Evolutionary conservation across 192 early-diverging fungal species (phyloP).

Genomic region (Dispira simplex): DNA sequence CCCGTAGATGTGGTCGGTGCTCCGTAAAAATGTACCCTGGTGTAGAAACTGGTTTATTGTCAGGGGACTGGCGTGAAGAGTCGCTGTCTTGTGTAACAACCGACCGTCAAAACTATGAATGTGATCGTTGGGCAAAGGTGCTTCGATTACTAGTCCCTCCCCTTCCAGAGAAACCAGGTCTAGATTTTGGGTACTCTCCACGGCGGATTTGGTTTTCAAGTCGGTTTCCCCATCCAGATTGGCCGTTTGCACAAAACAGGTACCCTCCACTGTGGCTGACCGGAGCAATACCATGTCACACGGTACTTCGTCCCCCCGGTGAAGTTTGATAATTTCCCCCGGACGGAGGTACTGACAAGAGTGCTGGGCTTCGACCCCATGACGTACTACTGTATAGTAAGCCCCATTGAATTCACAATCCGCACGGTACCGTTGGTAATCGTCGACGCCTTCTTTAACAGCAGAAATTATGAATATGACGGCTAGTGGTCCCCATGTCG

Average conservation of each 20-base stretch:
- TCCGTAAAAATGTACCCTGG: neutral
- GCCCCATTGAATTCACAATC: neutral
- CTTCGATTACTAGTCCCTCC: neutral
- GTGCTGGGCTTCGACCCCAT: neutral
- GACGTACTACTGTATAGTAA: neutral
- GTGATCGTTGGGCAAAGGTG: neutral
- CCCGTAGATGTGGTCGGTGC: neutral
- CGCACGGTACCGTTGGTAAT: neutral
- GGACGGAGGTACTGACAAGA: slow-evolving; percentile 40
- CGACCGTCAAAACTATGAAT: neutral
- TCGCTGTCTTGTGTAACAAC: neutral
- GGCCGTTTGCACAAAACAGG: slow-evolving; percentile 74
- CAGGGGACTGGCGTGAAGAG: neutral
- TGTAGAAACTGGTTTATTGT: neutral
- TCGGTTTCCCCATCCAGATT: slow-evolving; percentile 81
- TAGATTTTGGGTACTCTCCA: slow-evolving; percentile 30
- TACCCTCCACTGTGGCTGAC: slow-evolving; percentile 52
- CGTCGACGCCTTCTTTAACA: neutral
- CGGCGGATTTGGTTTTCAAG: slow-evolving; percentile 66
- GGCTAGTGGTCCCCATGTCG: neutral
- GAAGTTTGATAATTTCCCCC: slow-evolving; percentile 63
- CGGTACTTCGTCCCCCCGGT: slow-evolving; percentile 64
- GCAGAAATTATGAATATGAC: neutral
- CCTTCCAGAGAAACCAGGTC: neutral
- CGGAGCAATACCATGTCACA: slow-evolving; percentile 61